Percentiles rank a stretch among this genome's conserved stretches.
Evolutionary conservation across 306 rosid species (phyloP).

Genomic region (Abrus precatorius): DNA sequence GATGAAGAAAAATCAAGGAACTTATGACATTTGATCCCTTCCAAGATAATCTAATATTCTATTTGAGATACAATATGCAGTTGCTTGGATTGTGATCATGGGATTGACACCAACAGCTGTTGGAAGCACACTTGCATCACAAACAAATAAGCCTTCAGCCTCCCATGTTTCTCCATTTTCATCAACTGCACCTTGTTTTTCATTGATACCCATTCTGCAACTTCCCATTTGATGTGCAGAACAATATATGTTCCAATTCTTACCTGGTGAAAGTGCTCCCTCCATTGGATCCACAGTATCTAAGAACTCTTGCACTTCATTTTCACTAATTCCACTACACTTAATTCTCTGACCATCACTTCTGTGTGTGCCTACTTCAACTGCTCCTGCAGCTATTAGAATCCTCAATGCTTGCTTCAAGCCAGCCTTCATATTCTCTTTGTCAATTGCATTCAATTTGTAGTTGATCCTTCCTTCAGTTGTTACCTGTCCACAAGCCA

Average conservation of each 20-base stretch:
- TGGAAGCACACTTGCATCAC: conserved; percentile 82
- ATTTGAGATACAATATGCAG: conserved; percentile 61
- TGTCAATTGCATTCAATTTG: conserved; percentile 42
- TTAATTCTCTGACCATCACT: conserved; percentile 56
- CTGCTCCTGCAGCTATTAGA: conserved; percentile 53
- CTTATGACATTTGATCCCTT: not conserved
- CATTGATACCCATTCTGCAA: conserved; percentile 78
- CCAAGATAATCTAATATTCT: conserved; percentile 41
- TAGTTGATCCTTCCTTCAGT: conserved; percentile 63
- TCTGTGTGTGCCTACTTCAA: conserved; percentile 56
- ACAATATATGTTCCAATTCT: conserved; percentile 58
- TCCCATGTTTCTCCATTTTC: conserved; percentile 86
- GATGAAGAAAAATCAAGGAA: not conserved
- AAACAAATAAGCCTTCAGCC: conserved; percentile 74
- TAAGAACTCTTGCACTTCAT: conserved; percentile 45
- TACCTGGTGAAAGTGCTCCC: conserved; percentile 58
- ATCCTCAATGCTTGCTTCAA: conserved; percentile 50
- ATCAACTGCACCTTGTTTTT: conserved; percentile 73
- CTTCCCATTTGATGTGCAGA: conserved; percentile 93
- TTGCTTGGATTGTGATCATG: conserved; percentile 83
- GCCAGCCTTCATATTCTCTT: conserved; percentile 47
- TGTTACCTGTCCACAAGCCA: conserved; percentile 65
- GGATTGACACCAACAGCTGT: conserved; percentile 89
- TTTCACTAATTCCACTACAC: conserved; percentile 29
- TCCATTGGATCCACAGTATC: conserved; percentile 49